phyloP scores from a whole-genome alignment of 2,329 filamentous ascomycete species.

The Harringtonia aguacate region DNA sequence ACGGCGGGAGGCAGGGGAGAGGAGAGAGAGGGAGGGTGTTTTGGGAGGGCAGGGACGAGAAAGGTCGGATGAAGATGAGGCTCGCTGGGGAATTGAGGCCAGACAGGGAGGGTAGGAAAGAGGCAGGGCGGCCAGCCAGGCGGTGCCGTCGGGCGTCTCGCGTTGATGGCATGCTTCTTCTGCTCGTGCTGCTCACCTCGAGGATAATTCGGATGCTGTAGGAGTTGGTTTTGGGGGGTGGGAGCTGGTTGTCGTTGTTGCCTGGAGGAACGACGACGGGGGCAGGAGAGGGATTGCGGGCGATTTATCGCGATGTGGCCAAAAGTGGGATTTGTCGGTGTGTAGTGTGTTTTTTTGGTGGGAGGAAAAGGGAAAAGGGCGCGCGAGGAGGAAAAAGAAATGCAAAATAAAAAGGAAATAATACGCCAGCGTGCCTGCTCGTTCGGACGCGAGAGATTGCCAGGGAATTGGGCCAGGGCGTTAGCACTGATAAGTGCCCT shows the following conservation, averaged over 20 bases:
- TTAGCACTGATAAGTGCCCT: too few species aligned
- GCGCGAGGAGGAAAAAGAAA: neutral
- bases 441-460: neutral
- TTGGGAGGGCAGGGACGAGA: too few species aligned
- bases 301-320: slow-evolving; percentile 15
- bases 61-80: too few species aligned
- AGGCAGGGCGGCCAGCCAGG: neutral
- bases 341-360: slow-evolving; percentile 10
- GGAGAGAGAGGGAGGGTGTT: too few species aligned
- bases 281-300: slow-evolving; percentile 6
- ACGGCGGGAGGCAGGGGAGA: too few species aligned
- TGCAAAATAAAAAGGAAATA: neutral
- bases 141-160: neutral
- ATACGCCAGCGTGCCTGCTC: neutral
- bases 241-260: neutral
- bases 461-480: too few species aligned
- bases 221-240: neutral
- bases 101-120: neutral
- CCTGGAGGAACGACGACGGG: neutral
- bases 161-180: neutral
- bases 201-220: neutral
- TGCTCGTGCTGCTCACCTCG: neutral
- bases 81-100: neutral
- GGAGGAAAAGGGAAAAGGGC: neutral
- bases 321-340: slow-evolving; percentile 16